Evolutionary conservation across 768 basidiomycete genomes (phyloP).

Genomic region (Leccinum subtestaceum): DNA sequence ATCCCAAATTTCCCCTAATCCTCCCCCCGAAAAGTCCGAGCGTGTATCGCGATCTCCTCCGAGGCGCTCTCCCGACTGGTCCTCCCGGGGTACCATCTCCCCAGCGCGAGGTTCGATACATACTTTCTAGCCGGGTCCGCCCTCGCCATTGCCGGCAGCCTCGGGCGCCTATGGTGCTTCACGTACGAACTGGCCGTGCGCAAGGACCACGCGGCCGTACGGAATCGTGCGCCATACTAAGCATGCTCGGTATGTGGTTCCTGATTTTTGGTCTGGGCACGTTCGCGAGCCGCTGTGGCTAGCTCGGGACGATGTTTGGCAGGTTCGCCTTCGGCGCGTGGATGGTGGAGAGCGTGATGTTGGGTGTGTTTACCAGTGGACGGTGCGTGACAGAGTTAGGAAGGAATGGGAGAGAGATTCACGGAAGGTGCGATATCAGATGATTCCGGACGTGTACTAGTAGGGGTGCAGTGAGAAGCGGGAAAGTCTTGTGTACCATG

Average conservation of each 20-base stretch:
- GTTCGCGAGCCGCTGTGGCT: background rate
- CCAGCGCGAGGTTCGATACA: background rate
- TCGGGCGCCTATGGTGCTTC: background rate
- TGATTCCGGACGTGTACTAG: background rate
- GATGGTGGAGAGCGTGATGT: background rate
- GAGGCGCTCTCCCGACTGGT: background rate
- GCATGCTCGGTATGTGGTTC: background rate
- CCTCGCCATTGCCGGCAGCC: background rate
- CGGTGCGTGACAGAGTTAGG: background rate
- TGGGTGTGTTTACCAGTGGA: background rate
- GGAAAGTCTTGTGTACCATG: no score
- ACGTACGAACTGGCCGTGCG: background rate
- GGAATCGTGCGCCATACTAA: background rate
- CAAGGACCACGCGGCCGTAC: background rate
- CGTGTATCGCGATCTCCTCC: background rate
- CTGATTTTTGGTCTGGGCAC: background rate
- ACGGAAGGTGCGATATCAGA: background rate
- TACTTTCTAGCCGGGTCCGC: background rate
- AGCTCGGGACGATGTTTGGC: background rate
- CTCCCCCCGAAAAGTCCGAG: background rate
- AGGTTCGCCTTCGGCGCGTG: background rate
- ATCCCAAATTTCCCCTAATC: background rate
- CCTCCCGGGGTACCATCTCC: background rate
- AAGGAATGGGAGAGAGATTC: background rate
- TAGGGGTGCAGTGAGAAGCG: background rate